phyloP scores from a whole-genome alignment of 768 basidiomycete species.

The Suillus clintonianus region DNA sequence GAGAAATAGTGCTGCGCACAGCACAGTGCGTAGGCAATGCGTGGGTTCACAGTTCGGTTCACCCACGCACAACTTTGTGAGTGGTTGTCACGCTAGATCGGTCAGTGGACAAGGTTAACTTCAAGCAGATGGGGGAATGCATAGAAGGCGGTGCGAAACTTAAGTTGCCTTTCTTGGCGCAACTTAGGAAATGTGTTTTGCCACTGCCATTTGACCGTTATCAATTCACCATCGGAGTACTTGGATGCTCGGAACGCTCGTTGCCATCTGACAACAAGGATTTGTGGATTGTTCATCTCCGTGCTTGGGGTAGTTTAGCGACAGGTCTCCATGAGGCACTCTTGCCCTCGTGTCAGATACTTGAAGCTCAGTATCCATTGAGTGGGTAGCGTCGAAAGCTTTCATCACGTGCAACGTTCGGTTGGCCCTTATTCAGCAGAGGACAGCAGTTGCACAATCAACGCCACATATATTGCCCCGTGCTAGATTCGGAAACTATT shows the following conservation, averaged over 20 bases:
- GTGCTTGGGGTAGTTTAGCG: background rate
- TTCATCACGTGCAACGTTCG: background rate
- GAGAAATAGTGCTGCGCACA: background rate
- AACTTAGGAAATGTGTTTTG: background rate
- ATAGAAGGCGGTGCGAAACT: slow-evolving; percentile 12
- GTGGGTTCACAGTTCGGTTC: background rate
- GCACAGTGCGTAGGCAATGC: background rate
- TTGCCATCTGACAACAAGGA: background rate
- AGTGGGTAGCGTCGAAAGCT: background rate
- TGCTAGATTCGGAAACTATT: slow-evolving; percentile 6
- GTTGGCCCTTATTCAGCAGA: background rate
- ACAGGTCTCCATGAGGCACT: background rate
- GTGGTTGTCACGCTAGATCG: slow-evolving; percentile 22
- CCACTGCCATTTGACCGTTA: slow-evolving; percentile 1
- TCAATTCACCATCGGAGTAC: slow-evolving; percentile 1
- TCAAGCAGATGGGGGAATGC: slow-evolving; percentile 17
- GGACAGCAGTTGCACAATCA: background rate
- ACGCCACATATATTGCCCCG: slow-evolving; percentile 9
- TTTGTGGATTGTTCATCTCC: background rate
- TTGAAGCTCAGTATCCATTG: background rate
- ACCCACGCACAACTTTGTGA: slow-evolving; percentile 5
- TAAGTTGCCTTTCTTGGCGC: slow-evolving; percentile 1
- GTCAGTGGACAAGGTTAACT: slow-evolving; percentile 34
- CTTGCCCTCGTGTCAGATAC: background rate
- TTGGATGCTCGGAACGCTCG: background rate